Conservation (phyloP, 2,329 filamentous ascomycete genomes). For the Hymenoscyphus fraxineus region DNA sequence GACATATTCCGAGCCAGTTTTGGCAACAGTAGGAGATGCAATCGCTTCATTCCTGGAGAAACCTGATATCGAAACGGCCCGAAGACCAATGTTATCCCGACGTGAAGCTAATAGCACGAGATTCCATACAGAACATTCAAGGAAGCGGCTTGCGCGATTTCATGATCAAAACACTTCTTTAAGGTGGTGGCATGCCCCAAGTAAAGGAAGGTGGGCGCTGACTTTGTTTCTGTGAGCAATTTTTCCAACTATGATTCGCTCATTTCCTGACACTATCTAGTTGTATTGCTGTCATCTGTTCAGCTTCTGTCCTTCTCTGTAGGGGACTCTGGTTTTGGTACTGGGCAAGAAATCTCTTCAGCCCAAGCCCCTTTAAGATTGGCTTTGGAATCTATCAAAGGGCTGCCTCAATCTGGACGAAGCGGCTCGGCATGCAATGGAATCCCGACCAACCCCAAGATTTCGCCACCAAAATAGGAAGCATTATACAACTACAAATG, state of each 20-base stretch:
- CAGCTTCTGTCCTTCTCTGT: not conserved
- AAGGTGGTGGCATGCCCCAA: slow-evolving; percentile 23
- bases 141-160: slow-evolving; percentile 2
- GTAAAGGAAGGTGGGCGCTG: slow-evolving; percentile 15
- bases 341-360: not conserved
- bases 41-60: slow-evolving; percentile 36
- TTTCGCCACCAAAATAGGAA: not conserved
- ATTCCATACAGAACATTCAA: not conserved
- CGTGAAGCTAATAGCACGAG: slow-evolving; percentile 4
- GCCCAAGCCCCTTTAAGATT: not conserved
- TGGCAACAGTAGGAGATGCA: slow-evolving; percentile 37
- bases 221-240: slow-evolving; percentile 17
- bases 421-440: not conserved
- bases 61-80: slow-evolving; percentile 33
- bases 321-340: not conserved
- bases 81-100: slow-evolving; percentile 26
- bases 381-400: not conserved
- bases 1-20: slow-evolving; percentile 18
- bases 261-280: not conserved
- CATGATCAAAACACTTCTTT: slow-evolving; percentile 2
- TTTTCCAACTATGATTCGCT: not conserved
- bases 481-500: not conserved
- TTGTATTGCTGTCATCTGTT: not conserved
- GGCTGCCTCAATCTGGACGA: not conserved
- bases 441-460: not conserved